Evolutionary conservation across 108 stramenopile genomes (phyloP), one percentile per base, ranked within the genome.

Genomic region (Stephanodiscus minutulus): DNA sequence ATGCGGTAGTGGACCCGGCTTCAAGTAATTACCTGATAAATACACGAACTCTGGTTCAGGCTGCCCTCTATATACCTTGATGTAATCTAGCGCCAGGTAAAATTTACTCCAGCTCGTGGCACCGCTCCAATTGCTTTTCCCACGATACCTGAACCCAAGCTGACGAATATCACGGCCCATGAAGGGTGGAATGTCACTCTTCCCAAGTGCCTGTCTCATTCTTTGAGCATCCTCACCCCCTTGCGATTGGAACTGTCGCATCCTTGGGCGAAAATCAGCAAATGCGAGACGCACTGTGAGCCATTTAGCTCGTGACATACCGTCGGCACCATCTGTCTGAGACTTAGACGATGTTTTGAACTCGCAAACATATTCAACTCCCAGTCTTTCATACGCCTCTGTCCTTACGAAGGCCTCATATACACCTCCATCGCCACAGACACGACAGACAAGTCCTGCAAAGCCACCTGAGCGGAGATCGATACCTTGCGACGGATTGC

Each of bases 41-140:
- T 88, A 91, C 1, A 94, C 70, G 70, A 94, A 91, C 56, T 94
- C 92, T 36, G 92, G 92, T 52, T 94, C 92, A 11, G 90, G 90
- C 68, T 89, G 90, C 35, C 64, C 36, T 50, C 90, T 72, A 47
- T 89, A 93, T 1, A 91, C 82, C 80, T 94, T 94, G 68, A 94
- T 87, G 64, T 91, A 91, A 58, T 81, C 77, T 17, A 94, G 68
- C 3, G 92, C 88, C 6, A 94, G 64, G 68, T 91, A 94, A 74
- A 94, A 94, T 37, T 70, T 83, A n/a, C 74, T 54, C 61, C 50
- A 75, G 29, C 79, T 68, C 2, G 55, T 65, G 27, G 56, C 44
- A 20, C 31, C 52, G 44, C 18, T 71, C 36, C 61, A 24, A 68
- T 46, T 85, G 57, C 74, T 82, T 29, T 85, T 70, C 13, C 83